Evolutionary conservation across 495 filamentous ascomycete genomes (phyloP), one percentile per base, ranked within the genome.

Genomic region (Talaromyces proteolyticus): DNA sequence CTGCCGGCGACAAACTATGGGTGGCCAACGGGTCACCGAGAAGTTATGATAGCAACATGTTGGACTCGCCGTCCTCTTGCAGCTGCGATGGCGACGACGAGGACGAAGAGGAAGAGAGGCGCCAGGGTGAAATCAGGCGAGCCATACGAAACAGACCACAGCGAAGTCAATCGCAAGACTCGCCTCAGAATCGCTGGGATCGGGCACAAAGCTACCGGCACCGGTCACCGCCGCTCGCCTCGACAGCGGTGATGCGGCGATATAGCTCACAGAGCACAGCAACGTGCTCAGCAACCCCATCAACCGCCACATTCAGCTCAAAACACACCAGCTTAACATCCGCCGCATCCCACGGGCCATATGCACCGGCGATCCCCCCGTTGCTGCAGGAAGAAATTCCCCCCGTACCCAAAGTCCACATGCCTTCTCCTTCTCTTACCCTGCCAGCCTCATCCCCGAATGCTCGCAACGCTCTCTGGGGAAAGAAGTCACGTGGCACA

Each of bases 231-330:
- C 68, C 69, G 10, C 54, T 74, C 18, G 69, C 70, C 0, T 61
- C 72, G 4, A 74, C 70, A 0, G 67, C 69, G 10, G 63, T 66
- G n/a, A 74, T 74, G 70, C 67, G 70, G n/a, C 64, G 63, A 11
- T 54, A 56, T 44, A 74, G 70, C 36, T 43, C 51, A 5, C 69
- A 72, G 49, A 71, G 66, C 45, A 58, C 53, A 11, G 40, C 25
- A 16, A 50, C 63, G 8, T 64, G 68, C 4, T 53, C 58, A 11
- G 44, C 63, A 3, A 49, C 63, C 17, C 60, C 61, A 4, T 61
- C 55, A 14, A 66, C 63, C 8, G 55, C 58, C 22, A 49, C 47
- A 16, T 49, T 49, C 36, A 66, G 63, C 39, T 72, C 70, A 0
- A 60, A 57, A 58, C 64, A 65, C 37, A 68, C 67, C 12, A 74